A percentile compares a stretch with the other conserved stretches of the same genome.
Evolutionary conservation across 345 rosid genomes (phyloP).

Genomic region (Eutrema japonicum): DNA sequence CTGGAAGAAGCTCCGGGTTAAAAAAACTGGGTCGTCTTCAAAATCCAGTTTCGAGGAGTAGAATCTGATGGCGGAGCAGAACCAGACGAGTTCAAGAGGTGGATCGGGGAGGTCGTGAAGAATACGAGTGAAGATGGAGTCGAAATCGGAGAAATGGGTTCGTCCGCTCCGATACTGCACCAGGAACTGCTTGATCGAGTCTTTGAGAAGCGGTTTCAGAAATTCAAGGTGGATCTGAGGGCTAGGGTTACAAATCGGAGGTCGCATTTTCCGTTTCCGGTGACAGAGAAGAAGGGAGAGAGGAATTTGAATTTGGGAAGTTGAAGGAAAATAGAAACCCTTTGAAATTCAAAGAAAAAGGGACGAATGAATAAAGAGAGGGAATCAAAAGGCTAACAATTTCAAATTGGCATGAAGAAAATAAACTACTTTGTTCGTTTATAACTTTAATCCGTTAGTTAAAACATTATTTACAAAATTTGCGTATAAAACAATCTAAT

Average conservation of each 20-base stretch:
- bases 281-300: constrained; percentile 11
- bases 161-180: constrained; percentile 52
- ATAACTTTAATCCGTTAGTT: no score
- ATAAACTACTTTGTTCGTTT: neutral
- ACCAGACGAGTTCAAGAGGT: constrained; percentile 72
- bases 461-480: no score
- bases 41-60: constrained; percentile 48
- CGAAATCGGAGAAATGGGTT: constrained; percentile 64
- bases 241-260: constrained; percentile 19
- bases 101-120: constrained; percentile 58
- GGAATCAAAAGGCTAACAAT: constrained; percentile 27
- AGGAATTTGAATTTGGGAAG: constrained; percentile 34
- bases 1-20: constrained; percentile 57
- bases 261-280: constrained; percentile 40
- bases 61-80: constrained; percentile 63
- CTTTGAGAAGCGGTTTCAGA: constrained; percentile 57
- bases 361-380: constrained; percentile 51
- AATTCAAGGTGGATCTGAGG: constrained; percentile 32
- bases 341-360: constrained; percentile 36
- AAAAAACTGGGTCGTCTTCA: constrained; percentile 33
- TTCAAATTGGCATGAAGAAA: constrained; percentile 19
- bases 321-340: constrained; percentile 12
- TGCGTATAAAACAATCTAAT: no score
- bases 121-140: constrained; percentile 64
- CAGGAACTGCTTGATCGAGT: constrained; percentile 64